Conservation (phyloP, 768 basidiomycete genomes). For the Scleroderma bovista region DNA sequence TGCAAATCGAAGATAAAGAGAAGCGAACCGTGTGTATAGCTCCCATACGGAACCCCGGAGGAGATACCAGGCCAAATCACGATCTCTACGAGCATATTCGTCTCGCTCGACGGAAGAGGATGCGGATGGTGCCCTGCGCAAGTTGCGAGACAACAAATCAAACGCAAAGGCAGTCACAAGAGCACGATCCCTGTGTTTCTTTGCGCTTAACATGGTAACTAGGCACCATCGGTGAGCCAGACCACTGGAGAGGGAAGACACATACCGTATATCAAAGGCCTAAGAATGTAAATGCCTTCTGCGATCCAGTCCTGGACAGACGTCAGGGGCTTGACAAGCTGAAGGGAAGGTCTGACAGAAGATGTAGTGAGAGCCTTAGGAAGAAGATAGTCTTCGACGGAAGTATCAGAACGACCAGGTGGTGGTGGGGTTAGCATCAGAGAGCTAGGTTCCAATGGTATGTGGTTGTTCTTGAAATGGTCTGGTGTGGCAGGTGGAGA, state of each 20-base stretch:
- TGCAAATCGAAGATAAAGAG: slow-evolving; percentile 2
- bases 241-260: slow-evolving; percentile 6
- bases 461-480: slow-evolving; percentile 75
- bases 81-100: slow-evolving; percentile 80
- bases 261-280: slow-evolving; percentile 76
- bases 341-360: slow-evolving; percentile 64
- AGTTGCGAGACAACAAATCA: slow-evolving; percentile 67
- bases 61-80: slow-evolving; percentile 79
- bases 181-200: slow-evolving; percentile 43
- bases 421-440: slow-evolving; percentile 48
- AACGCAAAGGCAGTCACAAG: slow-evolving; percentile 59
- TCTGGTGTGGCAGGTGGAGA: slow-evolving; percentile 65
- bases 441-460: slow-evolving; percentile 59
- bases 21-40: slow-evolving; percentile 60
- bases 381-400: slow-evolving; percentile 77
- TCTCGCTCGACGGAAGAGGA: slow-evolving; percentile 62
- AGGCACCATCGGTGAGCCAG: not conserved
- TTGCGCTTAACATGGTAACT: slow-evolving; percentile 21
- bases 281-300: slow-evolving; percentile 63
- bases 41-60: slow-evolving; percentile 85
- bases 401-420: slow-evolving; percentile 44
- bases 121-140: slow-evolving; percentile 62
- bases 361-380: slow-evolving; percentile 73
- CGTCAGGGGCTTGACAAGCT: slow-evolving; percentile 56
- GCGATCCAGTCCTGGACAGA: slow-evolving; percentile 70